Percentiles rank a stretch among this genome's conserved stretches.
Evolutionary conservation across 345 rosid genomes (phyloP).

Genomic region (Hibiscus tridactylites): DNA sequence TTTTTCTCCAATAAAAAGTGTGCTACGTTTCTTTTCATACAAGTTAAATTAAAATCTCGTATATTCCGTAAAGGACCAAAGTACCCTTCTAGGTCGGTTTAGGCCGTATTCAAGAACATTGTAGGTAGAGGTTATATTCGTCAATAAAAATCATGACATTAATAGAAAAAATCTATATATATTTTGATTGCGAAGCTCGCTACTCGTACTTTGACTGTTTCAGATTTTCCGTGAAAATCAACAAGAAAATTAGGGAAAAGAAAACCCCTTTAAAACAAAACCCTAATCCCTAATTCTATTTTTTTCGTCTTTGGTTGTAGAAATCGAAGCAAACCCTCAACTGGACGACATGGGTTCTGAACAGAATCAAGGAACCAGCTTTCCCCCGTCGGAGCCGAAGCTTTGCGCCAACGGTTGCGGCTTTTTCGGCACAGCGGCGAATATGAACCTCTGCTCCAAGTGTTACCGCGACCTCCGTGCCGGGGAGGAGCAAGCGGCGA

Average conservation of each 20-base stretch:
- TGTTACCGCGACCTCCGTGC: constrained; percentile 56
- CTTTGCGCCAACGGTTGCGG: constrained; percentile 31
- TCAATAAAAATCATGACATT: background rate
- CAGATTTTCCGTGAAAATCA: constrained; percentile 7
- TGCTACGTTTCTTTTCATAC: too few relatives aligned
- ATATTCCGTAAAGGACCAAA: background rate
- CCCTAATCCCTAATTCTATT: background rate
- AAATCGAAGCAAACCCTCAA: constrained; percentile 3
- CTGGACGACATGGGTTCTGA: constrained; percentile 54
- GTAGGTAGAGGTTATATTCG: constrained; percentile 3
- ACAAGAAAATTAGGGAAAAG: background rate
- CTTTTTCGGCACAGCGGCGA: background rate
- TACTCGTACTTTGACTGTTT: background rate
- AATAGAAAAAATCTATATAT: constrained; percentile 5
- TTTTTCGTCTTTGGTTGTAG: background rate
- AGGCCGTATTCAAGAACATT: background rate
- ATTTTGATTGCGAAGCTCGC: background rate
- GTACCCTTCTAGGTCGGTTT: background rate
- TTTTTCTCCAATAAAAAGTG: too few relatives aligned
- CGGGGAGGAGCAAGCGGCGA: constrained; percentile 46
- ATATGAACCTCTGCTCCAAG: constrained; percentile 31
- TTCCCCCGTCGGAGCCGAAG: constrained; percentile 44
- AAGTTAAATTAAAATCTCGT: background rate
- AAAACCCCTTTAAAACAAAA: constrained; percentile 8
- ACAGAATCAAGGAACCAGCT: constrained; percentile 64